phyloP scores from a whole-genome alignment of 768 basidiomycete species.

The Harrya chromipes region DNA sequence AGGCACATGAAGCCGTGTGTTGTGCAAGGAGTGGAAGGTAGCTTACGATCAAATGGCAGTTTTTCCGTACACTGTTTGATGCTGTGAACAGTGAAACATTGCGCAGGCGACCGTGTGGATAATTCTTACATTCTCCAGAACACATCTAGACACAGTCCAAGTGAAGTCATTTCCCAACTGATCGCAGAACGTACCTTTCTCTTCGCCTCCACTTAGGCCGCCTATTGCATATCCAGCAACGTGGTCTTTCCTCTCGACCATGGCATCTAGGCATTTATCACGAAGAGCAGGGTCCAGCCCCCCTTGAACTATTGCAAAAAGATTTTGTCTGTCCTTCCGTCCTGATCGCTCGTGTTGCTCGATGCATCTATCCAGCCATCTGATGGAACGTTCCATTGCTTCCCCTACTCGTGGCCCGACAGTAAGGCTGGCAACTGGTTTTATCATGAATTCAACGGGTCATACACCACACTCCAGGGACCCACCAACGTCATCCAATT shows the following conservation, averaged over 20 bases:
- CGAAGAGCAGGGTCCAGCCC: slow-evolving; percentile 72
- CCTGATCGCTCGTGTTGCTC: slow-evolving; percentile 68
- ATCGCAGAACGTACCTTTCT: slow-evolving; percentile 58
- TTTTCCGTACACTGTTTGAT: slow-evolving; percentile 80
- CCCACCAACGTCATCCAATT: slow-evolving; percentile 86
- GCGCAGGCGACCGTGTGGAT: background rate
- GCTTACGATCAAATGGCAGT: slow-evolving; percentile 73
- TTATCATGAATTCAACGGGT: slow-evolving; percentile 1
- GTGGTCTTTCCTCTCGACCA: slow-evolving; percentile 70
- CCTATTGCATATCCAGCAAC: slow-evolving; percentile 92
- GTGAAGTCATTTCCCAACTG: slow-evolving; percentile 6
- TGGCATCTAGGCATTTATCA: slow-evolving; percentile 74
- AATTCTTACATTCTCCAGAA: slow-evolving; percentile 79
- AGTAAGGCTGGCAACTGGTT: slow-evolving; percentile 72
- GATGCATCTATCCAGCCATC: slow-evolving; percentile 91
- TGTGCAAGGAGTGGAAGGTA: background rate
- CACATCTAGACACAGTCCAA: slow-evolving; percentile 45
- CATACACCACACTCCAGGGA: slow-evolving; percentile 3
- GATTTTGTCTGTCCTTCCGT: slow-evolving; percentile 63
- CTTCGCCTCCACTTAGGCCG: slow-evolving; percentile 88
- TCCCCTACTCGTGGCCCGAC: slow-evolving; percentile 79
- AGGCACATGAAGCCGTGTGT: slow-evolving; percentile 9
- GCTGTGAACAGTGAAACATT: slow-evolving; percentile 36
- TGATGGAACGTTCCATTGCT: slow-evolving; percentile 83
- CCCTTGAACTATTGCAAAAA: slow-evolving; percentile 92